Evolutionary conservation across 2,329 filamentous ascomycete genomes (phyloP).

Genomic region (Fusarium longipes): DNA sequence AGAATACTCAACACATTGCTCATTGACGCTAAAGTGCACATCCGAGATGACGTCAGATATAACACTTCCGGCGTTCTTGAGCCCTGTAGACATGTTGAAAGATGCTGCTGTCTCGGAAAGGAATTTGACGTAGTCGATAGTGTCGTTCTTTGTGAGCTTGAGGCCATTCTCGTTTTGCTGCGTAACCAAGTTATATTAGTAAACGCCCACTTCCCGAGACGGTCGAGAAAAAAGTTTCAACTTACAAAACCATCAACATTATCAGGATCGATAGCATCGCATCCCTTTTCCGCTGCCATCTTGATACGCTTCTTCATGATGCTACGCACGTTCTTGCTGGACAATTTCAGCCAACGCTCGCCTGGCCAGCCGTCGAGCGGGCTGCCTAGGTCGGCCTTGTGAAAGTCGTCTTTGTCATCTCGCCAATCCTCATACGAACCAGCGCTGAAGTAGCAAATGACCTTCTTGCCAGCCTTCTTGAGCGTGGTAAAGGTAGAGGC

Average conservation of each 20-base stretch:
- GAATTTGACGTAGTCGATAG: conserved; percentile 69
- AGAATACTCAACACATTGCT: conserved; percentile 70
- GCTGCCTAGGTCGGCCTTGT: conserved; percentile 65
- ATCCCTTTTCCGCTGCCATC: conserved; percentile 70
- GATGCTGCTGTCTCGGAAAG: conserved; percentile 64
- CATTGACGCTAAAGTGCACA: conserved; percentile 75
- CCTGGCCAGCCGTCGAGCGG: conserved; percentile 71
- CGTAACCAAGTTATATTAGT: not conserved
- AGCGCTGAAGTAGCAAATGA: conserved; percentile 81
- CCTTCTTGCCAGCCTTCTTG: conserved; percentile 65
- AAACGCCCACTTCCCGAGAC: not conserved
- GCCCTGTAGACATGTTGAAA: conserved; percentile 68
- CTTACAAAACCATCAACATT: conserved; percentile 78
- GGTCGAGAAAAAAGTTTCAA: conserved; percentile 43
- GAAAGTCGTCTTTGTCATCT: conserved; percentile 66
- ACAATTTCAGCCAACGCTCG: conserved; percentile 73
- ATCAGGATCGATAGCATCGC: conserved; percentile 65
- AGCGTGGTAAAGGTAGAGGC: conserved; percentile 62
- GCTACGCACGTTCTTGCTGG: conserved; percentile 65
- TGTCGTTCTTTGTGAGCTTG: conserved; percentile 65
- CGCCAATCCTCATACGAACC: conserved; percentile 74
- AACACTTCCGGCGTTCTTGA: conserved; percentile 75
- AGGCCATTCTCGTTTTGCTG: conserved; percentile 71
- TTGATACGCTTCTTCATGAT: conserved; percentile 73
- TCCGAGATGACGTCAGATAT: conserved; percentile 57